These are phyloP conservation scores for Exophiala spinifera DNA, from an alignment of 2,329 filamentous ascomycete species.

Conservation along the genomic window DNA sequence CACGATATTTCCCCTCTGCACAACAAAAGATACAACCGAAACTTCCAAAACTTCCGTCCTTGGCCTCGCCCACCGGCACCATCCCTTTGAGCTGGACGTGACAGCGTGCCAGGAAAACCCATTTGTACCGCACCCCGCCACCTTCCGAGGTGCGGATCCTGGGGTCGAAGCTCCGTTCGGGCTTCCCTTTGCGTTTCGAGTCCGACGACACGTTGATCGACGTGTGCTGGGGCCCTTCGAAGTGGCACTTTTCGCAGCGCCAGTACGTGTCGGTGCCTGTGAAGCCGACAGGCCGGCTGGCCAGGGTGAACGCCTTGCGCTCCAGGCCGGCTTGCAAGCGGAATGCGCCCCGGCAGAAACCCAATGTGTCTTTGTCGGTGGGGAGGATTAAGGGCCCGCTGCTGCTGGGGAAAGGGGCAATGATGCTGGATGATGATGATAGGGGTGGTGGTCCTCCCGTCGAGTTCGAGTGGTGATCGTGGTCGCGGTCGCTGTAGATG, in stretches of 20 bases:
- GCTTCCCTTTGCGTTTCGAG: conserved; percentile 23
- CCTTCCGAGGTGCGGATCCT: conserved; percentile 21
- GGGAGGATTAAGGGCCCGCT: conserved; percentile 30
- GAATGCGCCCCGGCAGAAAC: conserved; percentile 40
- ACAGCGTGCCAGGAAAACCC: conserved; percentile 48
- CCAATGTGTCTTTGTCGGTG: conserved; percentile 34
- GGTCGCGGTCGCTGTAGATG: not conserved
- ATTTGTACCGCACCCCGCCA: conserved; percentile 44
- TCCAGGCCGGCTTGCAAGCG: conserved; percentile 25
- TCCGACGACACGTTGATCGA: conserved; percentile 17
- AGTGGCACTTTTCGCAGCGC: conserved; percentile 43
- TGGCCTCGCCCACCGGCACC: conserved; percentile 23
- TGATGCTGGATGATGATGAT: conserved; percentile 6
- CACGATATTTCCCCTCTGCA: conserved; percentile 34
- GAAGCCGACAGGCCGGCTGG: conserved; percentile 24
- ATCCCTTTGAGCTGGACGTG: conserved; percentile 39
- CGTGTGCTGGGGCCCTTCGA: conserved; percentile 38
- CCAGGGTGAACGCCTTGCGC: conserved; percentile 23
- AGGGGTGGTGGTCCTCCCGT: no score
- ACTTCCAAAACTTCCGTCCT: conserved; percentile 27
- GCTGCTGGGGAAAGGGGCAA: conserved; percentile 2
- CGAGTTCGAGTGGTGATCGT: conserved; percentile 1
- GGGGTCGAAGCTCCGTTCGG: conserved; percentile 32
- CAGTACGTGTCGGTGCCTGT: conserved; percentile 32
- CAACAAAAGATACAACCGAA: conserved; percentile 50